Evolutionary conservation across 2,329 filamentous ascomycete genomes (phyloP), one percentile per base, ranked within the genome.

Genomic region (Microcyclospora pomicola): DNA sequence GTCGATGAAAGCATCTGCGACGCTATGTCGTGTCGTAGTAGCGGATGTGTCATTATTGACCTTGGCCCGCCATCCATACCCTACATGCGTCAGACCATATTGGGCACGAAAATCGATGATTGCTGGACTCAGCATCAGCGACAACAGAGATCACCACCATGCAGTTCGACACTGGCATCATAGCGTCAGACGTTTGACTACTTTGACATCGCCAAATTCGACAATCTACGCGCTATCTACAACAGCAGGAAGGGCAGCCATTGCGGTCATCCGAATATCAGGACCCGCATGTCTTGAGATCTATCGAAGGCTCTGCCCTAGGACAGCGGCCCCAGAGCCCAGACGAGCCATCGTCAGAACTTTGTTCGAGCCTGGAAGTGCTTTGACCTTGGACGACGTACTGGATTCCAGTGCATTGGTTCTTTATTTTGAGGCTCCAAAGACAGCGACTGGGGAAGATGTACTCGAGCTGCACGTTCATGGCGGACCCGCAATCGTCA

Each of bases 151-250:
- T 5, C 19, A 5, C 5, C 19, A 24, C 7, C 19, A 24, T 7
- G 19, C 19, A 24, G 19, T 4, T 24, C 19, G 19, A 24, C 19
- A 4, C 19, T 24, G 19, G 19, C 7, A 7, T 24, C 19, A 24
- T 24, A 24, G 19, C 19, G 19, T 24, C 19, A 24, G 19, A 24
- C 19, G 30, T 9, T 31, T 15, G 14, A 9, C 30, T 31, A 31
- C 30, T 9, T 31, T 15, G 30, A 31, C 30, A 31, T 4, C 34
- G 24, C 36, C 35, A 2, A 48, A 54, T 14, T 44, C 55, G 1
- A 96, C 88, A 1, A 93, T 98, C 37, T 96, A 93, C 59, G 91
- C 91, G 0, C 65, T 96, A 1, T 95, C 88, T 0, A 92, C 87
- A 0, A 85, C 84, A 0, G 68, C 80, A 9, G 91, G 88, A 1